Percentiles rank a stretch among this genome's conserved stretches.
Evolutionary conservation across 257 asterid genomes (phyloP).

Genomic region (Petrea volubilis): DNA sequence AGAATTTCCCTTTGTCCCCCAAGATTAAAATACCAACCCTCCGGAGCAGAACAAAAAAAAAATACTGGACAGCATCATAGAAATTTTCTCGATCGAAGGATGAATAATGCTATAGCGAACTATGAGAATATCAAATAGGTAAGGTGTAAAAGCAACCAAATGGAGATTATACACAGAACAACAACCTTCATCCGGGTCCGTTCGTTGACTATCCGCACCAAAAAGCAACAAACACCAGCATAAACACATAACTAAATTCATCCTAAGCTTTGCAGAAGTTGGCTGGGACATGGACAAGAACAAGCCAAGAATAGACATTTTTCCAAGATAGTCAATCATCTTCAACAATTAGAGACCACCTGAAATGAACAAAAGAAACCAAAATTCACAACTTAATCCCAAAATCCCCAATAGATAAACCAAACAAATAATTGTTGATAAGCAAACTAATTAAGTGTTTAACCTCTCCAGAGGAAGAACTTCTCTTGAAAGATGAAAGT

Average conservation of each 20-base stretch:
- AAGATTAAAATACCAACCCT: no score
- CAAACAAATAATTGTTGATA: background rate
- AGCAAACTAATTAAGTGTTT: background rate
- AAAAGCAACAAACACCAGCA: conserved; percentile 56
- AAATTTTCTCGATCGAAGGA: conserved; percentile 2
- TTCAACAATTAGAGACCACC: conserved; percentile 37
- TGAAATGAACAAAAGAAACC: conserved; percentile 24
- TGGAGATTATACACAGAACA: conserved; percentile 12
- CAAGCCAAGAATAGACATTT: conserved; percentile 35
- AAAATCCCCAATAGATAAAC: conserved; percentile 5
- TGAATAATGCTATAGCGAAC: background rate
- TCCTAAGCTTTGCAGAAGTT: conserved; percentile 32
- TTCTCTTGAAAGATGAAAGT: background rate
- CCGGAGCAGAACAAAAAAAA: background rate
- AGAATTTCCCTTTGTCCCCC: no score
- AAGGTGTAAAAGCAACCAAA: background rate
- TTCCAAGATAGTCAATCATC: conserved; percentile 24
- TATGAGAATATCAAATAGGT: background rate
- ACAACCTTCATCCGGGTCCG: conserved; percentile 83
- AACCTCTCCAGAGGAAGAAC: background rate
- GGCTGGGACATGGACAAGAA: conserved; percentile 33
- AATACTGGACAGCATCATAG: background rate
- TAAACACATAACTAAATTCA: conserved; percentile 47
- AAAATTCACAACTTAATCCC: conserved; percentile 15
- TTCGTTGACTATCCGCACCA: conserved; percentile 50